Evolutionary conservation across 176 grass and related monocot species (phyloP).

Genomic region (Rhynchospora breviuscula): DNA sequence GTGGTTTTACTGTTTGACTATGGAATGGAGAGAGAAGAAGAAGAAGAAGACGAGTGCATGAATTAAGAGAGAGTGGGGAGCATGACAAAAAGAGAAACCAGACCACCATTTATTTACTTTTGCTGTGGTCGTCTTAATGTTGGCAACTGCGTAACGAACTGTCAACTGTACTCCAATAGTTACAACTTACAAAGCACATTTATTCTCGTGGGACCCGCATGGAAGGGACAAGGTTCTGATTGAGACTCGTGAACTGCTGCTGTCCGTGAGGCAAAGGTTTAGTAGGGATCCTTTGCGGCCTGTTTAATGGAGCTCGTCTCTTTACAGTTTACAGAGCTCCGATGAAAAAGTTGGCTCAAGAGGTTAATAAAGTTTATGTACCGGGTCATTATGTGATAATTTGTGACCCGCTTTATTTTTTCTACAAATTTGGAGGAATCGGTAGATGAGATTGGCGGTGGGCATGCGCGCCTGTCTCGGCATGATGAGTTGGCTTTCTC

Average conservation of each 20-base stretch:
- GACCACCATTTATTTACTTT: not conserved
- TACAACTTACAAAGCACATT: too few species aligned
- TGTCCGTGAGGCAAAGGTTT: not conserved
- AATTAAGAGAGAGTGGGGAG: conserved; percentile 19
- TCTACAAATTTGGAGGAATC: not conserved
- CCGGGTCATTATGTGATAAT: not conserved
- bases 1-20: conserved; percentile 4
- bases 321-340: not conserved
- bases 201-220: too few species aligned
- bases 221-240: not conserved
- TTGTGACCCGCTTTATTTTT: not conserved
- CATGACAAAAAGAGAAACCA: conserved; percentile 9
- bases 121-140: not conserved
- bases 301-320: not conserved
- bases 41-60: conserved; percentile 7
- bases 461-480: conserved; percentile 7
- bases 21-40: conserved; percentile 4
- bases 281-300: too few species aligned
- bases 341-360: not conserved
- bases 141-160: not conserved
- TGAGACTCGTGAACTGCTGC: not conserved
- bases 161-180: not conserved
- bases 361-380: not conserved
- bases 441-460: not conserved
- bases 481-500: not conserved